These are phyloP conservation scores for Saksenaea vasiformis DNA, from an alignment of 371 early-diverging fungal species.

Conservation along the genomic window DNA sequence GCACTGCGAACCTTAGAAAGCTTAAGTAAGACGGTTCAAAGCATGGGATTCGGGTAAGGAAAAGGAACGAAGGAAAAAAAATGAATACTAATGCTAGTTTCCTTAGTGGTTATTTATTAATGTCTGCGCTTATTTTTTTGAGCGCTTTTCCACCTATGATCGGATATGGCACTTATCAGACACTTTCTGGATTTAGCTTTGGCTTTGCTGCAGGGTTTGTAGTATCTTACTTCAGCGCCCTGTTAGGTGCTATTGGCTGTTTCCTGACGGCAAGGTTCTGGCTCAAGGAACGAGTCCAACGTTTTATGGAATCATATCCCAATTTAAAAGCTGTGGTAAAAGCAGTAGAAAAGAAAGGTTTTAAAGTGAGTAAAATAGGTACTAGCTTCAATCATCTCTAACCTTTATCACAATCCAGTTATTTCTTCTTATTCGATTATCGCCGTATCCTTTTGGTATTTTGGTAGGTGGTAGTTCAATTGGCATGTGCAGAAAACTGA, in stretches of 20 bases:
- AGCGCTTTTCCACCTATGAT: constrained; percentile 71
- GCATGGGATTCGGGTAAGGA: constrained; percentile 37
- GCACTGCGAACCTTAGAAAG: constrained; percentile 36
- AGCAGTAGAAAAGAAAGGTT: constrained; percentile 71
- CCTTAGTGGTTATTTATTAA: constrained; percentile 43
- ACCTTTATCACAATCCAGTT: constrained; percentile 37
- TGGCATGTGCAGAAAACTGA: background rate
- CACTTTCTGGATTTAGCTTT: constrained; percentile 69
- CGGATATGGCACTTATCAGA: constrained; percentile 67
- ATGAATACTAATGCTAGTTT: background rate
- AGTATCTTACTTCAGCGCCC: constrained; percentile 60
- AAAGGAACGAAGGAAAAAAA: background rate
- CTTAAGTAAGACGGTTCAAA: constrained; percentile 27
- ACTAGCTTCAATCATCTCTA: background rate
- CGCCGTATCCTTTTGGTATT: constrained; percentile 80
- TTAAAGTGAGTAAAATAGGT: constrained; percentile 49
- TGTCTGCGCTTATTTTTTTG: constrained; percentile 45
- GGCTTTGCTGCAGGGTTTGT: constrained; percentile 62
- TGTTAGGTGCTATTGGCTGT: constrained; percentile 61
- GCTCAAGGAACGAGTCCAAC: constrained; percentile 53
- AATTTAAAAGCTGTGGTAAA: constrained; percentile 59
- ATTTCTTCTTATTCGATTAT: constrained; percentile 67
- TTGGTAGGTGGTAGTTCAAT: constrained; percentile 30
- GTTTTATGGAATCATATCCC: constrained; percentile 52
- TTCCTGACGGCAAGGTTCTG: constrained; percentile 60